These are phyloP conservation scores for Hysterangium stoloniferum DNA, from an alignment of 768 basidiomycete genomes.

Conservation along the genomic window DNA sequence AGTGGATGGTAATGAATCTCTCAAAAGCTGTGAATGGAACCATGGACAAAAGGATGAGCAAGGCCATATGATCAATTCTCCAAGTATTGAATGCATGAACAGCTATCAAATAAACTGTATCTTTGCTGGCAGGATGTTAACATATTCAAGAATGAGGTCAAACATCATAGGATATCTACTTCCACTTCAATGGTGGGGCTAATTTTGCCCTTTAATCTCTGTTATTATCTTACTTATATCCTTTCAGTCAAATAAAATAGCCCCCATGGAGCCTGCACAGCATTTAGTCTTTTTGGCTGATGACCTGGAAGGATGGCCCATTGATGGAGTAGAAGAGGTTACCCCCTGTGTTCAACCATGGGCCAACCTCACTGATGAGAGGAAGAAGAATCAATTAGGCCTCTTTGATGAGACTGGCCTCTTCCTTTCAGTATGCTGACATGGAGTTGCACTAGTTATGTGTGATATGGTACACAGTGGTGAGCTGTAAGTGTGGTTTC, in stretches of 20 bases:
- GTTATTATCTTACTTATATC: no score
- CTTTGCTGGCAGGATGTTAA: conserved; percentile 22
- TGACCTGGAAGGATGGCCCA: conserved; percentile 13
- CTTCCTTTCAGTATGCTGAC: conserved; percentile 29
- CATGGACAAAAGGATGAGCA: conserved; percentile 18
- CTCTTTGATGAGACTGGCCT: conserved; percentile 32
- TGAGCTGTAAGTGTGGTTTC: conserved; percentile 30
- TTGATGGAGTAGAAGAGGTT: conserved; percentile 9
- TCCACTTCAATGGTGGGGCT: no score
- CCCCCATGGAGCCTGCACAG: no score
- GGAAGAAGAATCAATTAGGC: conserved; percentile 26
- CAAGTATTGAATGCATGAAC: not conserved
- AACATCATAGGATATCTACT: not conserved
- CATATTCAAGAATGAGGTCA: conserved; percentile 25
- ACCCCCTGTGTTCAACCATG: conserved; percentile 24
- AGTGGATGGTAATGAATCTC: conserved; percentile 29
- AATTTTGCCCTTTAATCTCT: no score
- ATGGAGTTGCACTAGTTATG: conserved; percentile 25
- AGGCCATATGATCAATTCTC: conserved; percentile 11
- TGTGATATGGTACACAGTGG: conserved; percentile 29
- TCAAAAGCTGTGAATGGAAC: conserved; percentile 22
- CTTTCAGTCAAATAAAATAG: no score
- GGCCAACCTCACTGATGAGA: conserved; percentile 24
- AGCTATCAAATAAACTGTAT: conserved; percentile 21
- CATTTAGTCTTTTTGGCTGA: no score